Conservation (phyloP, 345 rosid species). For the Boechera divaricarpa region DNA sequence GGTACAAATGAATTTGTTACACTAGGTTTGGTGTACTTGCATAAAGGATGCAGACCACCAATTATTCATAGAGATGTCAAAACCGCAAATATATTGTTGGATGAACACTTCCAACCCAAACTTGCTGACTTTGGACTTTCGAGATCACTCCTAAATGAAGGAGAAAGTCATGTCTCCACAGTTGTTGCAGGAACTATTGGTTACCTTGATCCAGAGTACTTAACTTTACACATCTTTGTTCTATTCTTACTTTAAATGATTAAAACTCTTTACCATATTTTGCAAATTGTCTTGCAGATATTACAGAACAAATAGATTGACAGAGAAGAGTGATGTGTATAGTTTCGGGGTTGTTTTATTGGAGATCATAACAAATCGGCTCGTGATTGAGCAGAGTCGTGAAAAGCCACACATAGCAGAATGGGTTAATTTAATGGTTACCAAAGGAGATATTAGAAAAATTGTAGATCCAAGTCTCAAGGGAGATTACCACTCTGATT, state of each 20-base stretch:
- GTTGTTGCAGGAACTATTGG: constrained; percentile 2
- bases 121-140: constrained; percentile 1
- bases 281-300: neutral
- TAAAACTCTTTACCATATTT: neutral
- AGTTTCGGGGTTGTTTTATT: neutral
- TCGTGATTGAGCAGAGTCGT: neutral
- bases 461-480: neutral
- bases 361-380: neutral
- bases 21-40: constrained; percentile 6
- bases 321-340: neutral
- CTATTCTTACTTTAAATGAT: neutral
- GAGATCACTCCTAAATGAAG: neutral
- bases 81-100: neutral
- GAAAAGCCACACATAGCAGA: neutral
- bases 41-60: neutral
- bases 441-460: neutral
- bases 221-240: neutral
- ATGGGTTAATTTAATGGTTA: neutral
- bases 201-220: neutral
- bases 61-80: constrained; percentile 1
- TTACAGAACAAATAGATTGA: neutral
- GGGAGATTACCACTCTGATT: neutral
- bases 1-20: neutral
- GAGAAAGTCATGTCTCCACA: neutral
- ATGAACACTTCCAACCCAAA: neutral